Conservation (phyloP, 2,329 filamentous ascomycete species). For the Dothiorella sarmentorum region DNA sequence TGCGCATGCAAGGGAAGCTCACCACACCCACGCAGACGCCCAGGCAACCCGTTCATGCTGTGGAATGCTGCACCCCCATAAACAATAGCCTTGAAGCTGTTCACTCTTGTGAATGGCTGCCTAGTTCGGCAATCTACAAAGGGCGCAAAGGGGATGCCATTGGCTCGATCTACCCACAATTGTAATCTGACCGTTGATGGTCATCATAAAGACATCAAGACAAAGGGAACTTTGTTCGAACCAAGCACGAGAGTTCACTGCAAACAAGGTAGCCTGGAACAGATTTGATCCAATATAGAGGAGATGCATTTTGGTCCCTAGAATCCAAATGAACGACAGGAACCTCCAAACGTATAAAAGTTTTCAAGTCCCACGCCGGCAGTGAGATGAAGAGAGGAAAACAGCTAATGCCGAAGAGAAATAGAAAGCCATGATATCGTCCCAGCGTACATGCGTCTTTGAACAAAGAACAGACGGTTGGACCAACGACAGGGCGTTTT, state of each 20-base stretch:
- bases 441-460: constrained; percentile 35
- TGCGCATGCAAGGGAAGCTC: too few relatives aligned
- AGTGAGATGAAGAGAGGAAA: not conserved
- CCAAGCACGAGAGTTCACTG: not conserved
- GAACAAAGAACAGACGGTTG: constrained; percentile 18
- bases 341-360: constrained; percentile 26
- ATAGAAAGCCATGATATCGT: constrained; percentile 28
- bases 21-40: too few relatives aligned
- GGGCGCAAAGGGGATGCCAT: too few relatives aligned
- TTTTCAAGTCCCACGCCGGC: constrained; percentile 4
- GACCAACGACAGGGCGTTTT: constrained; percentile 9
- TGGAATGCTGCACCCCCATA: too few relatives aligned
- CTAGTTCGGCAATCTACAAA: too few relatives aligned
- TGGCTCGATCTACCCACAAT: too few relatives aligned
- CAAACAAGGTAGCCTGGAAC: not conserved
- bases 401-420: constrained; percentile 24
- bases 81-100: too few relatives aligned
- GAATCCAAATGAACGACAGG: constrained; percentile 18
- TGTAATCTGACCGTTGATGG: too few relatives aligned
- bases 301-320: constrained; percentile 13
- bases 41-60: too few relatives aligned
- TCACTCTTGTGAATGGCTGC: too few relatives aligned
- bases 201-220: too few relatives aligned
- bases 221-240: too few relatives aligned
- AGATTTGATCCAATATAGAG: not conserved